A percentile compares a stretch with the other conserved stretches of the same genome.
Conservation (phyloP, 176 grass and related monocot species). For the Bonia amplexicaulis region DNA sequence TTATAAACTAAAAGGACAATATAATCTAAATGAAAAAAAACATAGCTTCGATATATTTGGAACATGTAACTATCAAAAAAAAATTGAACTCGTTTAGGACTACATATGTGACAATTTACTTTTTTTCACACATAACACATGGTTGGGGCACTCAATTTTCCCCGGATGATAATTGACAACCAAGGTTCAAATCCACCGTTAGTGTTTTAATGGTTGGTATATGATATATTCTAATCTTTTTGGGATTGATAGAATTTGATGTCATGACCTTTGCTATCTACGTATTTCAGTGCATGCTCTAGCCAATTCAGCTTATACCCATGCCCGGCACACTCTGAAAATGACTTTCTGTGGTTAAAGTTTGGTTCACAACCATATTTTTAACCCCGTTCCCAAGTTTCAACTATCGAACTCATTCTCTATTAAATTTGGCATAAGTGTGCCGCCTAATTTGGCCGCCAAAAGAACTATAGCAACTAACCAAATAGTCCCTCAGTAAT, state of each 20-base stretch:
- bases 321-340: background rate
- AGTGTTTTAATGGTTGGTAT: too few relatives aligned
- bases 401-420: background rate
- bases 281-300: background rate
- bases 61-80: background rate
- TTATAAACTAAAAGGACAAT: background rate
- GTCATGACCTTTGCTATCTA: background rate
- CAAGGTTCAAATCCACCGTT: background rate
- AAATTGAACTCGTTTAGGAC: background rate
- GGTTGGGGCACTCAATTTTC: background rate
- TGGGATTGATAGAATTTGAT: background rate
- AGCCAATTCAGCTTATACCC: background rate
- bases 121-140: background rate
- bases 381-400: background rate
- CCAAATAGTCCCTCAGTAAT: too few relatives aligned
- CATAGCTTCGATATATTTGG: background rate
- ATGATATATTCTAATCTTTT: background rate
- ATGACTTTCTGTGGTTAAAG: too few relatives aligned
- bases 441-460: background rate
- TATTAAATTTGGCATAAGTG: background rate
- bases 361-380: too few relatives aligned
- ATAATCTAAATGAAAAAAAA: background rate
- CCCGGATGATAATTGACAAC: background rate
- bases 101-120: background rate
- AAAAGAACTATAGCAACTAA: background rate